Conservation (phyloP, 768 basidiomycete genomes). For the Xerocomellus intermedius region DNA sequence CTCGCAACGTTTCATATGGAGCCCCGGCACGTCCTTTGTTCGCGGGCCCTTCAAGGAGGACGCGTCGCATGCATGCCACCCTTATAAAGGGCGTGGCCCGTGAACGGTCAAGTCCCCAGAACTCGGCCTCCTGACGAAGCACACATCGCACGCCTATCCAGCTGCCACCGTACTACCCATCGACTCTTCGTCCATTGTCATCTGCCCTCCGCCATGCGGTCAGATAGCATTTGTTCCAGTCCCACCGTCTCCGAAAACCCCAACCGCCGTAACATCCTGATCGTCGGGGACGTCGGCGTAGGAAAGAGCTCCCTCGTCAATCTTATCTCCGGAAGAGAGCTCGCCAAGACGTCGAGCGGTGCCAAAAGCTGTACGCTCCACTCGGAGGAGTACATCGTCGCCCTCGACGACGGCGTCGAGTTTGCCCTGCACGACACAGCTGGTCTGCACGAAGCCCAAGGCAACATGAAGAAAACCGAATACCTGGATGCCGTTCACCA, state of each 20-base stretch:
- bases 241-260: slow-evolving; percentile 6
- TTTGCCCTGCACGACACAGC: slow-evolving; percentile 27
- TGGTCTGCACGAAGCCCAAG: slow-evolving; percentile 28
- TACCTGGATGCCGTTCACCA: slow-evolving; percentile 29
- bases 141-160: not conserved
- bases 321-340: slow-evolving; percentile 30
- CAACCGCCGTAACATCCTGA: slow-evolving; percentile 26
- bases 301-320: slow-evolving; percentile 45
- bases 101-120: not conserved
- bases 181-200: not conserved
- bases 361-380: slow-evolving; percentile 39
- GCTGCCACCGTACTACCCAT: not conserved
- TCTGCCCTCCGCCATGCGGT: slow-evolving; percentile 5
- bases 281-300: slow-evolving; percentile 28
- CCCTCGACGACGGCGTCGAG: slow-evolving; percentile 17
- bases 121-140: not conserved
- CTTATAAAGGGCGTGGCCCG: slow-evolving; percentile 13
- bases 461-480: slow-evolving; percentile 20
- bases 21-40: slow-evolving; percentile 7
- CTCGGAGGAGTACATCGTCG: slow-evolving; percentile 20
- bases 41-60: slow-evolving; percentile 2
- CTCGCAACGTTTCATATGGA: not conserved
- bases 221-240: slow-evolving; percentile 14
- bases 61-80: not conserved
- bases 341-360: slow-evolving; percentile 29